Base-by-base conservation (phyloP, 2,329 filamentous ascomycete species). In the Stachybotrys chlorohalonatus region DNA sequence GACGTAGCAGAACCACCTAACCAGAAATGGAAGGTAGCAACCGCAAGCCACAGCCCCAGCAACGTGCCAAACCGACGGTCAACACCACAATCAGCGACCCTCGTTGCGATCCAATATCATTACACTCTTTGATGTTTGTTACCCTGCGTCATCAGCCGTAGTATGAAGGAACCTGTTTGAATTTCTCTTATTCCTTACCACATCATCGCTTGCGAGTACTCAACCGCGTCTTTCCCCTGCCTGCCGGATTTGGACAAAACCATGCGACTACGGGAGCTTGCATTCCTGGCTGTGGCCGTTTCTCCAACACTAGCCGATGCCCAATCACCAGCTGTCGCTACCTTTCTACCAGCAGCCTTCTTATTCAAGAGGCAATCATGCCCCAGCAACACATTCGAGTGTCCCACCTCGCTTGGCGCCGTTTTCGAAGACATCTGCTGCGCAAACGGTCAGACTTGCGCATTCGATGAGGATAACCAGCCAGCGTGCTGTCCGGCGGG, bases 401-500 rank as follows among this genome's bases (percentile, higher is more conserved):
- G 79, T 64, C 73, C 77, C 17, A 63, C 72, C 57, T 68, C 70
- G 8, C 67, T 75, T 52, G 79, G 79, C 8, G 58, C 69, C 24
- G 69, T 64, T 47, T 82, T 82, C 61, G 66, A 61, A 47, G 73
- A 72, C 55, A 68, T 80, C 30, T 83, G 80, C 64, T 83, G 80
- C 62, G 68, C 74, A 50, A 73, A 70, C 56, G 77, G 76, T 32
- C 78, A 81, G 58, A 62, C 67, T 17, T 83, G 80, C 62, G 70
- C 74, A 4, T 65, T 81, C 5, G 80, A 82, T 59, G 70, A 68
- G 16, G 71, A 72, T 49, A 73, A 74, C 57, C 68, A 70, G 52
- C 76, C 80, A 7, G 80, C 80, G 2, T 83, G 80, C 63, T 83
- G 80, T 63, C 79, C 79, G 9, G 67, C 69, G 16, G 73, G 73